These are phyloP conservation scores for Ascochyta pisi DNA, from an alignment of 2,329 filamentous ascomycete genomes.

Conservation along the genomic window DNA sequence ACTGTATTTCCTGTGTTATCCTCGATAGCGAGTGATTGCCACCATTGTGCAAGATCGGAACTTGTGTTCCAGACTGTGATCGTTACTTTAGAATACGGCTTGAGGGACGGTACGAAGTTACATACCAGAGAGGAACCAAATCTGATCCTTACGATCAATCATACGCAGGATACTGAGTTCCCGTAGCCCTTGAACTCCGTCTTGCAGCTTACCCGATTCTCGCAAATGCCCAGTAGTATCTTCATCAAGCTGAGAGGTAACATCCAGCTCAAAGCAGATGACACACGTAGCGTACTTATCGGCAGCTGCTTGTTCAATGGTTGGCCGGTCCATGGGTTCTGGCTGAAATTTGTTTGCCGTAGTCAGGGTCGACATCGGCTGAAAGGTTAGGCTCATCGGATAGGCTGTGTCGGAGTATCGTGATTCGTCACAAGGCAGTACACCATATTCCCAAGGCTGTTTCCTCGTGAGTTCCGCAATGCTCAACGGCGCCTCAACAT, in stretches of 20 bases:
- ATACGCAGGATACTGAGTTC: background rate
- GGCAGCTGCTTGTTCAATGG: background rate
- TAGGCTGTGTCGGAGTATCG: slow-evolving; percentile 1
- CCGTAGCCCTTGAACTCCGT: background rate
- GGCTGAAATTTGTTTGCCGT: background rate
- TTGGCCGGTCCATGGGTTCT: background rate
- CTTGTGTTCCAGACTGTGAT: too few relatives aligned
- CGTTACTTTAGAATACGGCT: too few relatives aligned
- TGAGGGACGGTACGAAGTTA: too few relatives aligned
- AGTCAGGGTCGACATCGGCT: background rate
- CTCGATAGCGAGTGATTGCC: too few relatives aligned
- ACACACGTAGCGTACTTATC: background rate
- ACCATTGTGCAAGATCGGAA: too few relatives aligned
- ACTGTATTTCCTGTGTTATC: too few relatives aligned
- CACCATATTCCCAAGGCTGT: slow-evolving; percentile 6
- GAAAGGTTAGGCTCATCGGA: slow-evolving; percentile 5
- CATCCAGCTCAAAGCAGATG: background rate
- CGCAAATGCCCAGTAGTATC: background rate
- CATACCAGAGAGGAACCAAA: too few relatives aligned
- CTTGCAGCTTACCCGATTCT: background rate
- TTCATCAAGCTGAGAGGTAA: background rate
- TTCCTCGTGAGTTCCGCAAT: slow-evolving; percentile 1
- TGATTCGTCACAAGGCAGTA: background rate
- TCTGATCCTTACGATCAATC: too few relatives aligned
- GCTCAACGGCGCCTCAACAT: background rate